Conservation (phyloP, 495 filamentous ascomycete species). For the Penicillium dipodomyicola region DNA sequence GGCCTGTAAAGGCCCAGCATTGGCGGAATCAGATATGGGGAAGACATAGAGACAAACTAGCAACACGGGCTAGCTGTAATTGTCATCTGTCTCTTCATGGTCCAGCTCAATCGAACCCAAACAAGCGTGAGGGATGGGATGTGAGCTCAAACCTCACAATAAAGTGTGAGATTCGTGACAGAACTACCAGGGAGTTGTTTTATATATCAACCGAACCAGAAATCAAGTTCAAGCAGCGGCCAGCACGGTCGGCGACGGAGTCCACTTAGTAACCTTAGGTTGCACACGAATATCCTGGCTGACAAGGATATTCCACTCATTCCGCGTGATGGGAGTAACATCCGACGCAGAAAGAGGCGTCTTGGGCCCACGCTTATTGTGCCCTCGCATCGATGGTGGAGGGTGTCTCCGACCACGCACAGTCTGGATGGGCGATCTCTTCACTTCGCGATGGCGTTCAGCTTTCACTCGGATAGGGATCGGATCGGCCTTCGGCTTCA, state of each 20-base stretch:
- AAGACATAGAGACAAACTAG: neutral
- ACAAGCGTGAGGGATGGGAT: neutral
- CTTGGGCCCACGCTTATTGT: slow-evolving; percentile 39
- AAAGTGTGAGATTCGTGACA: neutral
- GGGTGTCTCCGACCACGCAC: slow-evolving; percentile 10
- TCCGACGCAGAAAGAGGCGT: slow-evolving; percentile 47
- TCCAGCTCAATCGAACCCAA: neutral
- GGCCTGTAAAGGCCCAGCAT: neutral
- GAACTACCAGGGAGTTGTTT: neutral
- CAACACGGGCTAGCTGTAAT: neutral
- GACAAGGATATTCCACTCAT: slow-evolving; percentile 49
- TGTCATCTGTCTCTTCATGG: neutral
- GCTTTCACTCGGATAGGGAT: neutral
- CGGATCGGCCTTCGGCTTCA: neutral
- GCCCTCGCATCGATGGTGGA: slow-evolving; percentile 3
- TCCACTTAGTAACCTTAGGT: slow-evolving; percentile 45
- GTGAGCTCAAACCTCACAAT: neutral
- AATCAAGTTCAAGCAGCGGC: slow-evolving; percentile 33
- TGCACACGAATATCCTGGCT: slow-evolving; percentile 32
- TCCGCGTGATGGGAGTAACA: slow-evolving; percentile 47
- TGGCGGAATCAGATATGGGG: neutral
- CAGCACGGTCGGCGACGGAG: slow-evolving; percentile 39
- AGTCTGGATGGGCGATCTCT: slow-evolving; percentile 5
- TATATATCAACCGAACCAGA: neutral
- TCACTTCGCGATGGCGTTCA: slow-evolving; percentile 2